These are phyloP conservation scores for Sanghuangporus weigelae DNA, from an alignment of 1,284 basidiomycete genomes.

Conservation along the genomic window DNA sequence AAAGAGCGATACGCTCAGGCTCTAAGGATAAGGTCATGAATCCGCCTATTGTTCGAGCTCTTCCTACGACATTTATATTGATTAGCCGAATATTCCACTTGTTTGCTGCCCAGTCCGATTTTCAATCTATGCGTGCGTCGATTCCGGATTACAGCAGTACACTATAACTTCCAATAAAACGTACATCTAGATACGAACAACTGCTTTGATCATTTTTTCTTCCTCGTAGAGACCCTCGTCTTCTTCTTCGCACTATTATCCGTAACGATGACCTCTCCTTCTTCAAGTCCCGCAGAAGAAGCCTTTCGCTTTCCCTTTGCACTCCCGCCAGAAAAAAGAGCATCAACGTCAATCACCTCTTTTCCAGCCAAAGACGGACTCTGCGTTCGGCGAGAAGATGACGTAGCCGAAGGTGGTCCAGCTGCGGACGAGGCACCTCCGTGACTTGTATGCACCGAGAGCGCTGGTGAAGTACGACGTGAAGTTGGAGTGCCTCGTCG, in stretches of 20 bases:
- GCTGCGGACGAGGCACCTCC: constrained; percentile 4
- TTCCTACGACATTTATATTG: too few relatives aligned
- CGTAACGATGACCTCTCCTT: not conserved
- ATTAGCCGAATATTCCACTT: too few relatives aligned
- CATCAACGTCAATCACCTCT: constrained; percentile 10
- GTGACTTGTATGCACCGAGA: constrained; percentile 8
- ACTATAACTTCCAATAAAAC: too few relatives aligned
- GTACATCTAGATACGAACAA: too few relatives aligned
- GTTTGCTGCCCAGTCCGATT: too few relatives aligned
- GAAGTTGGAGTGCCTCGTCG: constrained; percentile 10
- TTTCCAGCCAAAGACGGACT: constrained; percentile 10
- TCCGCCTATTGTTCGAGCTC: too few relatives aligned
- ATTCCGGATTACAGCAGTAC: too few relatives aligned
- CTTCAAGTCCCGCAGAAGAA: constrained; percentile 6
- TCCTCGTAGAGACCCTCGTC: not conserved
- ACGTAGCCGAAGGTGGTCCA: constrained; percentile 13
- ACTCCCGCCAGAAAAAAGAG: not conserved
- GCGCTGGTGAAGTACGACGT: constrained; percentile 11
- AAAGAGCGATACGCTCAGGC: too few relatives aligned
- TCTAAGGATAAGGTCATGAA: too few relatives aligned
- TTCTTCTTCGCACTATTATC: constrained; percentile 6
- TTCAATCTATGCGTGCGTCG: too few relatives aligned
- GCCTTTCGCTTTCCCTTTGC: constrained; percentile 12
- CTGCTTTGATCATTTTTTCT: not conserved
- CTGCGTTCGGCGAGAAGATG: constrained; percentile 13